Evolutionary conservation across 441 rosid genomes (phyloP).

Genomic region (Mallotus japonicus): DNA sequence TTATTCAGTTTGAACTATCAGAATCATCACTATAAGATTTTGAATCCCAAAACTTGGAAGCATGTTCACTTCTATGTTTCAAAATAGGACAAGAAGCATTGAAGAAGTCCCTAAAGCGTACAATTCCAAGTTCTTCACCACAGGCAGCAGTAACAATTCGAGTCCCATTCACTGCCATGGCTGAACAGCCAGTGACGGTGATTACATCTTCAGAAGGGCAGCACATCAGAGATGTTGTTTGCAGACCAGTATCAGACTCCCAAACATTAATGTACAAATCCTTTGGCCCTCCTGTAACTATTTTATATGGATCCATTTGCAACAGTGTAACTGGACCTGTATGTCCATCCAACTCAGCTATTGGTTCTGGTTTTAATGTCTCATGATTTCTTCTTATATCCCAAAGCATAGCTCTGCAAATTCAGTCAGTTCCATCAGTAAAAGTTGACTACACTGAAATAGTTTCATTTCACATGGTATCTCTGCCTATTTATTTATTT

Average conservation of each 20-base stretch:
- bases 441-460: background rate
- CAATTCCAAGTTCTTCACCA: constrained; percentile 23
- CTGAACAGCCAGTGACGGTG: constrained; percentile 37
- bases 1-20: no score
- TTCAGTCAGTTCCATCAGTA: background rate
- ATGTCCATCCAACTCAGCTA: constrained; percentile 58
- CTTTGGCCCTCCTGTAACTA: constrained; percentile 50
- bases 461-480: background rate
- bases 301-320: constrained; percentile 59
- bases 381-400: constrained; percentile 51
- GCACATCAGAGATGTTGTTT: constrained; percentile 44
- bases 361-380: constrained; percentile 30
- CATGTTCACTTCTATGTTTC: constrained; percentile 20
- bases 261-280: constrained; percentile 43
- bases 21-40: constrained; percentile 16
- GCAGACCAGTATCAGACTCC: constrained; percentile 51
- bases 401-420: constrained; percentile 63
- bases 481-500: background rate
- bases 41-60: constrained; percentile 56
- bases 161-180: constrained; percentile 50
- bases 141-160: constrained; percentile 37
- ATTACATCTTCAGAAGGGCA: constrained; percentile 24
- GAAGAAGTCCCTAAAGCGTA: constrained; percentile 43
- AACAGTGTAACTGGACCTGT: constrained; percentile 39
- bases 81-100: constrained; percentile 36